Percentiles rank a stretch among this genome's conserved stretches.
phyloP scores from a whole-genome alignment of 2,329 filamentous ascomycete species.

The Byssochlamys sp. region DNA sequence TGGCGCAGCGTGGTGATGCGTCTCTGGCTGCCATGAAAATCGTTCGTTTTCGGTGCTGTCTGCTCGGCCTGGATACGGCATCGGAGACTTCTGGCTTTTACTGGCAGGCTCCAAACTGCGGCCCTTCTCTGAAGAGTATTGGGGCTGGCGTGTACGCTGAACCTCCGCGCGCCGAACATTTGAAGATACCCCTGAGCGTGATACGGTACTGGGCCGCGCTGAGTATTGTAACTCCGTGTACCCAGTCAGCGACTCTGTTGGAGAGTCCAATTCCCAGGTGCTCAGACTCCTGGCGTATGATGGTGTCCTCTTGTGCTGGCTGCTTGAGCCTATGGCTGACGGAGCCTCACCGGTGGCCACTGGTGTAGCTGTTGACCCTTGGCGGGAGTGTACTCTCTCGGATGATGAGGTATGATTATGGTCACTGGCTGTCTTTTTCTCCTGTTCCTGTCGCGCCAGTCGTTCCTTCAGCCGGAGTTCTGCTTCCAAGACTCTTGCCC shows the following conservation, averaged over 20 bases:
- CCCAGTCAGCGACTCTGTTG: background rate
- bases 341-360: slow-evolving; percentile 6
- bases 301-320: slow-evolving; percentile 7
- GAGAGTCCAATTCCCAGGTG: background rate
- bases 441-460: slow-evolving; percentile 22
- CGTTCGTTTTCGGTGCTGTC: background rate
- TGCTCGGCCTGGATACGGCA: background rate
- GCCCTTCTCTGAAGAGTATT: slow-evolving; percentile 7
- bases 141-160: slow-evolving; percentile 11
- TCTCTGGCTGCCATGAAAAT: background rate
- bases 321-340: slow-evolving; percentile 8
- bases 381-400: slow-evolving; percentile 2
- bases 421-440: slow-evolving; percentile 8
- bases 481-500: slow-evolving; percentile 72
- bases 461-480: slow-evolving; percentile 61
- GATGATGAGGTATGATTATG: slow-evolving; percentile 3
- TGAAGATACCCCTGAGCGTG: background rate
- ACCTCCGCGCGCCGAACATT: slow-evolving; percentile 13
- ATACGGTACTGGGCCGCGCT: slow-evolving; percentile 2
- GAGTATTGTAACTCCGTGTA: slow-evolving; percentile 5
- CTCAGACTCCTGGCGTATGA: background rate
- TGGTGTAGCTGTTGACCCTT: slow-evolving; percentile 1
- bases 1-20: background rate
- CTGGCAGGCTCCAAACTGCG: background rate
- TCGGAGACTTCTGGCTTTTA: background rate